Percentiles rank a stretch among this genome's conserved stretches.
phyloP scores from a whole-genome alignment of 2,329 filamentous ascomycete genomes.

The Helotiales sp. region DNA sequence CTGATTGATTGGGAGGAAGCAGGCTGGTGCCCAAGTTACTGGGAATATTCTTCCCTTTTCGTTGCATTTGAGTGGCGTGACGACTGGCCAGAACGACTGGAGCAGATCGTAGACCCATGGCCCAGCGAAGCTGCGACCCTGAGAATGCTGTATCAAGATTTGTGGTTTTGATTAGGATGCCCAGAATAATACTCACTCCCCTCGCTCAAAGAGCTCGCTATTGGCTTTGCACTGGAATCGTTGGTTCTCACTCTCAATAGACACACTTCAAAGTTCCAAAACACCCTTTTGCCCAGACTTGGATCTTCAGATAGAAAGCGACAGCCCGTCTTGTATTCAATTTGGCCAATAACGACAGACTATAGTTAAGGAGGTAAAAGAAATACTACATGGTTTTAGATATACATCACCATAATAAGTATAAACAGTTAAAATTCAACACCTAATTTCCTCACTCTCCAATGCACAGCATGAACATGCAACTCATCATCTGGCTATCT shows the following conservation, averaged over 20 bases:
- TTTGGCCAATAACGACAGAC: neutral
- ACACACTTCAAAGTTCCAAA: neutral
- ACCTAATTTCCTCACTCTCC: neutral
- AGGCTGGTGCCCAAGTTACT: neutral
- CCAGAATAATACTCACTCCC: neutral
- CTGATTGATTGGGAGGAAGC: constrained; percentile 1
- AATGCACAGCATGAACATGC: neutral
- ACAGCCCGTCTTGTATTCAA: neutral
- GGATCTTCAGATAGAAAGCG: neutral
- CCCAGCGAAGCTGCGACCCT: neutral
- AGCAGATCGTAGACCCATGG: constrained; percentile 1
- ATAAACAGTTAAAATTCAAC: neutral
- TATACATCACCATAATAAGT: neutral
- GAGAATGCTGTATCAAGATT: constrained; percentile 1
- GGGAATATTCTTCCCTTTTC: constrained; percentile 1
- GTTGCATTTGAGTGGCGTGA: neutral
- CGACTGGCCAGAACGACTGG: neutral
- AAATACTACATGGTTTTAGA: neutral
- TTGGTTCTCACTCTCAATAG: neutral
- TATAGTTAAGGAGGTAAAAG: neutral
- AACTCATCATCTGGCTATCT: too few relatives aligned
- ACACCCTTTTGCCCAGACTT: neutral
- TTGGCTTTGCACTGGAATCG: neutral
- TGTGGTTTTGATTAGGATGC: constrained; percentile 1
- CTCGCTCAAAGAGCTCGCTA: neutral